A percentile compares a stretch with the other conserved stretches of the same genome.
These are phyloP conservation scores for Populus euphratica DNA, from an alignment of 345 rosid species.

Conservation along the genomic window DNA sequence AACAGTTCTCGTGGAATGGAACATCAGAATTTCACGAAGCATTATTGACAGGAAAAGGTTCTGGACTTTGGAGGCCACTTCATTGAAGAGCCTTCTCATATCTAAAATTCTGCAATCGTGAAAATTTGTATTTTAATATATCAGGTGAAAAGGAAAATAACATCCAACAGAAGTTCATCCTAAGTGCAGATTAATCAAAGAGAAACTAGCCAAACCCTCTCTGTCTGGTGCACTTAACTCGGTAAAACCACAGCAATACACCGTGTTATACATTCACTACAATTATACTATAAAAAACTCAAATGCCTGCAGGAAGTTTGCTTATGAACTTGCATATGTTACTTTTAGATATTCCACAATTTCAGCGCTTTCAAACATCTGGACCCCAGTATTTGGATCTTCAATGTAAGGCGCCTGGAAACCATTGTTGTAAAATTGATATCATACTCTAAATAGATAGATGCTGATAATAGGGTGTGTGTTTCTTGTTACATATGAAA, in stretches of 20 bases:
- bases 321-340: slow-evolving; percentile 56
- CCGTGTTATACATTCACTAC: not conserved
- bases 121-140: too few relatives aligned
- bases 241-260: not conserved
- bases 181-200: not conserved
- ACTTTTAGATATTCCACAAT: slow-evolving; percentile 74
- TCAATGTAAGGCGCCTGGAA: slow-evolving; percentile 77
- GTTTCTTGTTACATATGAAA: too few relatives aligned
- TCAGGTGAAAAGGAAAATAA: not conserved
- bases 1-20: not conserved
- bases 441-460: too few relatives aligned
- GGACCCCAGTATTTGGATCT: slow-evolving; percentile 89
- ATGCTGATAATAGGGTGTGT: too few relatives aligned
- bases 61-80: not conserved
- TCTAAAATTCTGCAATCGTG: too few relatives aligned
- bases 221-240: not conserved
- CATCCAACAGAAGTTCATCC: not conserved
- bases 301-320: not conserved
- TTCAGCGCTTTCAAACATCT: slow-evolving; percentile 93
- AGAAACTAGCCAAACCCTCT: not conserved
- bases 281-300: not conserved
- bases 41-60: not conserved
- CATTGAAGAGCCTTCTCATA: too few relatives aligned
- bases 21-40: too few relatives aligned
- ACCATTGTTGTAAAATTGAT: slow-evolving; percentile 1